Conservation (phyloP, 1,284 basidiomycete species). For the Termitomyces sp. region DNA sequence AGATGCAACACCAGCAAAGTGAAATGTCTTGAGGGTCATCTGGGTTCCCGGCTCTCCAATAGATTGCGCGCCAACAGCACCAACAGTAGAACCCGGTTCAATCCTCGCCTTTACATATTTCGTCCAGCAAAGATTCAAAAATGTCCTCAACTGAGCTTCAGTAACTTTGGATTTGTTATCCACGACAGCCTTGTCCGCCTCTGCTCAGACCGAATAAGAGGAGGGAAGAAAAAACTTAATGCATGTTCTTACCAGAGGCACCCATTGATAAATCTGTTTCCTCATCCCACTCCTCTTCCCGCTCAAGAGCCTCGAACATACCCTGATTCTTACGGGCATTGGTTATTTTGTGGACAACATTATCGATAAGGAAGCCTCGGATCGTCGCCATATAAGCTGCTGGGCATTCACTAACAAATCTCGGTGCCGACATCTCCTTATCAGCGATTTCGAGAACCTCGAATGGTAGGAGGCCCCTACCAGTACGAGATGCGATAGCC, state of each 20-base stretch:
- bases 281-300: conserved; percentile 73
- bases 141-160: conserved; percentile 69
- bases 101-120: conserved; percentile 94
- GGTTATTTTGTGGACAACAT: conserved; percentile 69
- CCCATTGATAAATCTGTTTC: conserved; percentile 76
- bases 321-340: conserved; percentile 70
- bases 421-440: conserved; percentile 52
- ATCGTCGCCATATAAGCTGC: conserved; percentile 76
- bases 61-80: conserved; percentile 97
- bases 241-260: conserved; percentile 53
- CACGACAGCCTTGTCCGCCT: conserved; percentile 64
- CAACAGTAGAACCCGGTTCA: conserved; percentile 95
- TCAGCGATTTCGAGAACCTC: conserved; percentile 80
- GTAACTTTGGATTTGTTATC: conserved; percentile 93
- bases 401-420: conserved; percentile 70
- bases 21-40: conserved; percentile 99
- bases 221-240: background rate
- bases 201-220: conserved; percentile 28
- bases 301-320: conserved; percentile 81
- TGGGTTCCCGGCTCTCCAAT: conserved; percentile 99
- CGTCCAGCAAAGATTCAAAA: conserved; percentile 85
- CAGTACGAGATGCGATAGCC: conserved; percentile 57
- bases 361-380: conserved; percentile 66
- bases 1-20: conserved; percentile 99
- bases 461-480: conserved; percentile 77